Conservation (phyloP, 108 stramenopile genomes). For the Stephanodiscus triporus region DNA sequence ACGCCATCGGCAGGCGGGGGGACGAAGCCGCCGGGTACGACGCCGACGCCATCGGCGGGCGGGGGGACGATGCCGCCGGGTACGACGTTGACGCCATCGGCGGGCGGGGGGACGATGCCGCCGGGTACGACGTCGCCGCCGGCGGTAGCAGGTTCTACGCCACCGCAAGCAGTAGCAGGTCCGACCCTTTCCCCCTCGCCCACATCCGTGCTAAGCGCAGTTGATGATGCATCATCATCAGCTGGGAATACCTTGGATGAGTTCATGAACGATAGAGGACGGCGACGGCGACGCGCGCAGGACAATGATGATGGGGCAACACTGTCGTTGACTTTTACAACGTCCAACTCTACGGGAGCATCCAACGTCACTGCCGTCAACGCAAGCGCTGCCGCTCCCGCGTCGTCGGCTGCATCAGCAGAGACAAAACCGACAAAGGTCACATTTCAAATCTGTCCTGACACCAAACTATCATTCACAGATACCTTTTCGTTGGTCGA, state of each 20-base stretch:
- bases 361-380: neutral
- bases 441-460: constrained; percentile 1
- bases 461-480: constrained; percentile 2
- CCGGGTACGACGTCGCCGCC: too few relatives aligned
- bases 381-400: neutral
- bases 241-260: neutral
- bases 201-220: too few relatives aligned
- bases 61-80: neutral
- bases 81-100: neutral
- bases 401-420: neutral
- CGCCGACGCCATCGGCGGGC: neutral
- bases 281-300: neutral
- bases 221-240: neutral
- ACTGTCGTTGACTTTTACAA: neutral
- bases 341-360: neutral
- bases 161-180: too few relatives aligned
- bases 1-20: too few relatives aligned
- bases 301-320: neutral
- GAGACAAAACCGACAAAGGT: neutral
- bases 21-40: neutral
- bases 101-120: neutral
- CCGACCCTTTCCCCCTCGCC: too few relatives aligned
- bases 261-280: neutral
- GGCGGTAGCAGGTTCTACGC: too few relatives aligned
- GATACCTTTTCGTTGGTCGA: neutral